These are phyloP conservation scores for Debaryomyces prosopidis DNA, from an alignment of 805 yeast genomes.

Conservation along the genomic window DNA sequence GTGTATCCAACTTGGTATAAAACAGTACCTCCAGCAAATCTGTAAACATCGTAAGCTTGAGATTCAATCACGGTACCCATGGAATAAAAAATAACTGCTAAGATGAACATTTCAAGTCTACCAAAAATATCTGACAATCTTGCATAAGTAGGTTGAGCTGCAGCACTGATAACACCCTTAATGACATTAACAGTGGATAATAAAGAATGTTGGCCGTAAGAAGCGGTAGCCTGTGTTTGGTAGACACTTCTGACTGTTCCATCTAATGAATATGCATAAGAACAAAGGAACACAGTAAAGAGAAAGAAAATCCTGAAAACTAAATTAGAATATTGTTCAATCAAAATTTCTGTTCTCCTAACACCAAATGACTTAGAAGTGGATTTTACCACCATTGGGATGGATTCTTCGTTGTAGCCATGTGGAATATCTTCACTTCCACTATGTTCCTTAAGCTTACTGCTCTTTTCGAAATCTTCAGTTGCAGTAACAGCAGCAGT, in stretches of 20 bases:
- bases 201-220: constrained; percentile 55
- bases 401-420: background rate
- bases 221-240: constrained; percentile 55
- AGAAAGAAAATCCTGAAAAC: constrained; percentile 43
- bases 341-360: constrained; percentile 53
- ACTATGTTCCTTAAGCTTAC: background rate
- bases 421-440: background rate
- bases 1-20: constrained; percentile 53
- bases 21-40: constrained; percentile 67
- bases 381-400: background rate
- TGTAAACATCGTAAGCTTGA: constrained; percentile 55
- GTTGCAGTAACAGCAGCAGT: background rate
- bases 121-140: constrained; percentile 69
- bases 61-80: constrained; percentile 67
- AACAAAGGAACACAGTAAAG: constrained; percentile 51
- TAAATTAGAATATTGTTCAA: constrained; percentile 44
- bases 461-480: background rate
- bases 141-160: constrained; percentile 64
- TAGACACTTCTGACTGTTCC: constrained; percentile 48
- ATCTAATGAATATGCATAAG: constrained; percentile 63
- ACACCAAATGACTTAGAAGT: constrained; percentile 48
- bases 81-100: constrained; percentile 54
- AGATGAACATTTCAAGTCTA: constrained; percentile 51
- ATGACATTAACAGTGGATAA: constrained; percentile 60
- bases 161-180: constrained; percentile 62